Evolutionary conservation across 176 grass and related monocot species (phyloP), one percentile per base, ranked within the genome.

Genomic region (Bolboschoenus planiculmis): DNA sequence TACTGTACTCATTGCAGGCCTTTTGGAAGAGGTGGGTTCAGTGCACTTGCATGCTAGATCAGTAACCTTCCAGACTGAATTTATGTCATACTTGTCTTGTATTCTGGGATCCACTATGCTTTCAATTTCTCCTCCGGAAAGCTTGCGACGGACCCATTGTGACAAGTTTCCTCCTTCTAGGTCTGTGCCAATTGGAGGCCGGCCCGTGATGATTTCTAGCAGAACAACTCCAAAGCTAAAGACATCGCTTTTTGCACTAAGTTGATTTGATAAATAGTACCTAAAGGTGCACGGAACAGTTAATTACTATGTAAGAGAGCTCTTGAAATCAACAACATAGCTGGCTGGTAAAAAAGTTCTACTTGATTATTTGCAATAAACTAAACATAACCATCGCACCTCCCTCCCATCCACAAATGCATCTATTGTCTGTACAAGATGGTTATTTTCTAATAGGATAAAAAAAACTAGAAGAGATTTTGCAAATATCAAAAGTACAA

Each of bases 1-100:
- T 36, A 81, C 83, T 4, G 0, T 14, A 74, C 7, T 64, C 87
- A 88, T 88, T 10, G 36, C 65, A 51, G 87, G 87, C 50, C 87
- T 88, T 4, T 64, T 27, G 61, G 0, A 11, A 0, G 58, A 62
- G 6, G 40, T 34, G 40, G 53, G 27, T 18, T 18, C 56, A 13
- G 75, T 85, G 63, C 87, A 88, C 29, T 48, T 14, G n/a, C 42
- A 47, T 0, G 72, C 87, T 55, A 74, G 51, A 23, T 85, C 87
- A 3, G 36, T 29, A 2, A 88, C 75, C 26, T 85, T 85, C 87
- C 73, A 80, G 7, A 81, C 31, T 0, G 87, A 88, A 11, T 84
- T 81, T 15, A 70, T 7, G 13, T 64, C 73, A 37, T 80, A 81
- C 1, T 43, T 37, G 16, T 5, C 1, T 0, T 37, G 30, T 10